A percentile compares a stretch with the other conserved stretches of the same genome.
These are phyloP conservation scores for Lotus japonicus DNA, from an alignment of 306 rosid genomes.

Conservation along the genomic window DNA sequence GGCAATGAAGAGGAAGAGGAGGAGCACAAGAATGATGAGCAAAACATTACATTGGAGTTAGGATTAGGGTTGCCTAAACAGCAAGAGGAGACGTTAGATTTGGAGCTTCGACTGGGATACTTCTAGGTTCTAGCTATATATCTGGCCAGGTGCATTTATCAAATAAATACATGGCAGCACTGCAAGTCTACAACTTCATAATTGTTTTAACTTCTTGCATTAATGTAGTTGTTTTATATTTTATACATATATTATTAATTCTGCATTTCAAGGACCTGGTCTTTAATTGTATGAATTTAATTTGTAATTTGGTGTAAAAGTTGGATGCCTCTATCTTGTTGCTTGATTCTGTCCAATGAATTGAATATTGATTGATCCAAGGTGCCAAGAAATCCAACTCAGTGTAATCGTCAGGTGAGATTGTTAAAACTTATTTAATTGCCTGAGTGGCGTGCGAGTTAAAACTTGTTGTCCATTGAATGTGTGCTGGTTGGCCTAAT, in stretches of 20 bases:
- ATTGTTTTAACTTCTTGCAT: slow-evolving; percentile 21
- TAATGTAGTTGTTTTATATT: not conserved
- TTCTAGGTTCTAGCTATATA: slow-evolving; percentile 13
- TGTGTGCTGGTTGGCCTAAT: too few species aligned
- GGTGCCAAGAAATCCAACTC: too few species aligned
- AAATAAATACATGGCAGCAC: too few species aligned
- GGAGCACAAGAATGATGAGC: too few species aligned
- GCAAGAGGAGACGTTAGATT: slow-evolving; percentile 56
- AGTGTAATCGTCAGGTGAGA: too few species aligned
- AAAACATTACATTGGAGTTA: slow-evolving; percentile 44
- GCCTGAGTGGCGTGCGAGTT: too few species aligned
- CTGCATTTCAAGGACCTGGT: slow-evolving; percentile 11
- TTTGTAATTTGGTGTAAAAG: slow-evolving; percentile 5
- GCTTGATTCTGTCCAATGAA: too few species aligned
- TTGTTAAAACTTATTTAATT: too few species aligned
- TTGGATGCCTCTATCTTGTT: not conserved
- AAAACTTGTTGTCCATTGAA: too few species aligned
- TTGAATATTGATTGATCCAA: too few species aligned
- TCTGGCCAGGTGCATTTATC: not conserved
- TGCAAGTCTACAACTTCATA: not conserved
- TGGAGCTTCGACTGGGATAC: slow-evolving; percentile 78
- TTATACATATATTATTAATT: not conserved
- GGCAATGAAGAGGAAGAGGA: slow-evolving; percentile 22
- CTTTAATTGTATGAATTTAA: not conserved
- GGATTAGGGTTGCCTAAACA: slow-evolving; percentile 45